Conservation (phyloP, 2,329 filamentous ascomycete species). For the Gnomoniopsis sp. region DNA sequence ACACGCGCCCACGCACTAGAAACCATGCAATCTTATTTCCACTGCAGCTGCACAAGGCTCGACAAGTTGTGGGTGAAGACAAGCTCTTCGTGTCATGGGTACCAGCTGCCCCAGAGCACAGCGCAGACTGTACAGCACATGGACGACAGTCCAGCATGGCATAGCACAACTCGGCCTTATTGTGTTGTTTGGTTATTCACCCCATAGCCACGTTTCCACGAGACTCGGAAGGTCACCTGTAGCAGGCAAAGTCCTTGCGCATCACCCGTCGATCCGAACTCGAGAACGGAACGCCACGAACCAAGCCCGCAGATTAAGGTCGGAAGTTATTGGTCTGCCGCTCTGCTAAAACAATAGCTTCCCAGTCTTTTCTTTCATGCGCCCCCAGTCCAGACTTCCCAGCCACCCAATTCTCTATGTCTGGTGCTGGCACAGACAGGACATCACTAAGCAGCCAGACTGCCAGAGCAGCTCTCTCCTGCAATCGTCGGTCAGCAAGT, state of each 20-base stretch:
- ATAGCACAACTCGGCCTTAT: not conserved
- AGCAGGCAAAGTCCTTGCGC: slow-evolving; percentile 7
- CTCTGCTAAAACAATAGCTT: not conserved
- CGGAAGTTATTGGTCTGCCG: not conserved
- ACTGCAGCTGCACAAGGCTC: not conserved
- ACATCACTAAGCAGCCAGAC: not conserved
- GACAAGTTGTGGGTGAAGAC: not conserved
- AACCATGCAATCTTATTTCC: not conserved
- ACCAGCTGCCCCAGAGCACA: not conserved
- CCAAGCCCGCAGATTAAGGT: not conserved
- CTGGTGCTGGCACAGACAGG: not conserved
- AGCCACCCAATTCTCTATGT: not conserved
- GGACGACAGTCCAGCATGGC: not conserved
- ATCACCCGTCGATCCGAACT: slow-evolving; percentile 2
- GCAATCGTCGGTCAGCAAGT: not conserved
- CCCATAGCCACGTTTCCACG: not conserved
- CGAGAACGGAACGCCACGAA: slow-evolving; percentile 10
- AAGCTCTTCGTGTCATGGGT: not conserved
- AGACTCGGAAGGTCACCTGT: not conserved
- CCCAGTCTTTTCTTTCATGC: not conserved
- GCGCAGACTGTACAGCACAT: not conserved
- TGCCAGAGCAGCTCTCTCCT: slow-evolving; percentile 5
- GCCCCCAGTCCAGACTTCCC: not conserved
- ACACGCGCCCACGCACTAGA: not conserved
- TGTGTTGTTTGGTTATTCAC: not conserved